Evolutionary conservation across 2,329 filamentous ascomycete species (phyloP).

Genomic region (Aspergillus pseudoglaucus): DNA sequence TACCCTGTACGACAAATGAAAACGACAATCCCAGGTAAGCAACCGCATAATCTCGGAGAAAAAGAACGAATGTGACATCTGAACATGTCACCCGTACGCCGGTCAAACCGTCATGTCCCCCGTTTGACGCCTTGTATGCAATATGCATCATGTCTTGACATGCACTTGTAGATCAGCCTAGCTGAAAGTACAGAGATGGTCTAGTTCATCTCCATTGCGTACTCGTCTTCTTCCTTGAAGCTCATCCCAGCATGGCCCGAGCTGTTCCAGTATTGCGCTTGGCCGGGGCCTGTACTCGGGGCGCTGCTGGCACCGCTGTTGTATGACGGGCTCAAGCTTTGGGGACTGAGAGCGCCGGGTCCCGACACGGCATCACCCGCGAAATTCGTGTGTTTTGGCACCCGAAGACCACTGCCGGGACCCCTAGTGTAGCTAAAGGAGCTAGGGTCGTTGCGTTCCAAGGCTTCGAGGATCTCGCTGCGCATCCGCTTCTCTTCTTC

Average conservation of each 20-base stretch:
- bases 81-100: slow-evolving; percentile 28
- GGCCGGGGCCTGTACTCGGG: slow-evolving; percentile 39
- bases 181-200: not conserved
- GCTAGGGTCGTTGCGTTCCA: slow-evolving; percentile 68
- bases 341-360: slow-evolving; percentile 46
- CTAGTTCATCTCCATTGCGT: slow-evolving; percentile 64
- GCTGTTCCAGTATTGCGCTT: slow-evolving; percentile 50
- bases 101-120: slow-evolving; percentile 33
- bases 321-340: slow-evolving; percentile 61
- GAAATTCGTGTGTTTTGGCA: slow-evolving; percentile 88
- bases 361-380: slow-evolving; percentile 66
- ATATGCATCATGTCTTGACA: slow-evolving; percentile 12
- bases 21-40: slow-evolving; percentile 20
- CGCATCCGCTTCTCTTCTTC: slow-evolving; percentile 97
- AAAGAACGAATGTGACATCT: slow-evolving; percentile 10
- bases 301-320: slow-evolving; percentile 65
- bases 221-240: slow-evolving; percentile 95
- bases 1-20: slow-evolving; percentile 24
- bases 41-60: slow-evolving; percentile 18
- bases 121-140: slow-evolving; percentile 23
- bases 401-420: slow-evolving; percentile 76
- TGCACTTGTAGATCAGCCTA: slow-evolving; percentile 10
- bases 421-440: slow-evolving; percentile 80
- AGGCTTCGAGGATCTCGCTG: slow-evolving; percentile 79
- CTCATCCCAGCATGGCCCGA: slow-evolving; percentile 54